Evolutionary conservation across 768 basidiomycete species (phyloP).

Genomic region (Tylopilus rubrobrunneus): DNA sequence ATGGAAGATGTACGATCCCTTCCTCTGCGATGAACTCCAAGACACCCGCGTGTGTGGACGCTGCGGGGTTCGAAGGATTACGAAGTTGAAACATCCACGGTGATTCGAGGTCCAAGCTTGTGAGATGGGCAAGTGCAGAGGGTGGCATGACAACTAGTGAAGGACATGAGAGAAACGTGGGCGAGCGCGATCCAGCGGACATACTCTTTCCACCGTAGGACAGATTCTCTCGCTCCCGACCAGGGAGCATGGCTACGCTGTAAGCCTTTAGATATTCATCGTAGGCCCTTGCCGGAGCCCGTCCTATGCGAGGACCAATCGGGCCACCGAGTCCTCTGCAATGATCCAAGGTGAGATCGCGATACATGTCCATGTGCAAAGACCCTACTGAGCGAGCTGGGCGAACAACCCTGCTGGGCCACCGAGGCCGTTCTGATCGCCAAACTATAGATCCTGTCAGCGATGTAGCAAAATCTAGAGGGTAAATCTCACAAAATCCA

Average conservation of each 20-base stretch:
- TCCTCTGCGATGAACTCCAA: slow-evolving; percentile 99
- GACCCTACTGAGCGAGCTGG: slow-evolving; percentile 58
- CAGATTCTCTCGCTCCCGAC: slow-evolving; percentile 82
- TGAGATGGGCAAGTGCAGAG: slow-evolving; percentile 85
- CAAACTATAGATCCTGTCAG: slow-evolving; percentile 32
- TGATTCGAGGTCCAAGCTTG: slow-evolving; percentile 79
- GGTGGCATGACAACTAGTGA: slow-evolving; percentile 92
- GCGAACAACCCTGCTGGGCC: slow-evolving; percentile 60
- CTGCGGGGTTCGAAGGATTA: slow-evolving; percentile 80
- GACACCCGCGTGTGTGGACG: slow-evolving; percentile 93
- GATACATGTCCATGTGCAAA: not conserved
- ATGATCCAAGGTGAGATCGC: slow-evolving; percentile 17
- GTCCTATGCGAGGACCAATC: slow-evolving; percentile 42
- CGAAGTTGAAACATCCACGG: slow-evolving; percentile 98
- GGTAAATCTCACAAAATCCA: slow-evolving; percentile 37
- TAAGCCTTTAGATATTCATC: slow-evolving; percentile 94
- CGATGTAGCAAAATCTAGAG: not conserved
- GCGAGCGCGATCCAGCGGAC: slow-evolving; percentile 36
- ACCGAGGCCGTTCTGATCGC: slow-evolving; percentile 30
- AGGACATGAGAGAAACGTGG: slow-evolving; percentile 7
- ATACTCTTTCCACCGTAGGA: slow-evolving; percentile 96
- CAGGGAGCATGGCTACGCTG: slow-evolving; percentile 90
- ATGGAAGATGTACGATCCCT: slow-evolving; percentile 90
- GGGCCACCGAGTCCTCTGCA: slow-evolving; percentile 52
- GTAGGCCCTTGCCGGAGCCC: slow-evolving; percentile 66